These are phyloP conservation scores for Exophiala bonariae DNA, from an alignment of 2,329 filamentous ascomycete species.

Conservation along the genomic window DNA sequence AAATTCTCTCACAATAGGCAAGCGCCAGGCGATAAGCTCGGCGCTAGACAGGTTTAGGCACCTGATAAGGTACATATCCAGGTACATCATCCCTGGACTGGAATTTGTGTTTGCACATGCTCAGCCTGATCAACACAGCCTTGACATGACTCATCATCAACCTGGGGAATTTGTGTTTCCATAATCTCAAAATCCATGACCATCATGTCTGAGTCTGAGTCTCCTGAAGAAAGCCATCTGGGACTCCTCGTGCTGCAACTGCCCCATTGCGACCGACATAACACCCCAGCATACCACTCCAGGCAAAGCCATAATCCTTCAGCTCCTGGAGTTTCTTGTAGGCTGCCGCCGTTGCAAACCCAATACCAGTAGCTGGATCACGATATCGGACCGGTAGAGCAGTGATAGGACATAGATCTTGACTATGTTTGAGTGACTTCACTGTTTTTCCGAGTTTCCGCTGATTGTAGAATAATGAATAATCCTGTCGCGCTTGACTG, in stretches of 20 bases:
- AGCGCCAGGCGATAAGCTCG: too few species aligned
- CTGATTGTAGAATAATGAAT: conserved; percentile 57
- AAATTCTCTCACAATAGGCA: too few species aligned
- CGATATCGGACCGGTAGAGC: conserved; percentile 77
- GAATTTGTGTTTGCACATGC: too few species aligned
- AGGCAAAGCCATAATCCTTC: conserved; percentile 76
- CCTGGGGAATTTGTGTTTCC: too few species aligned
- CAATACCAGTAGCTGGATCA: conserved; percentile 80
- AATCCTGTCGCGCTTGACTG: conserved; percentile 52
- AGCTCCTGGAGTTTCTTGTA: conserved; percentile 68
- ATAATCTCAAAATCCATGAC: too few species aligned
- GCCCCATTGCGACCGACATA: conserved; percentile 69
- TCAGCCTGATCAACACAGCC: too few species aligned
- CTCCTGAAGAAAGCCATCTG: conserved; percentile 64
- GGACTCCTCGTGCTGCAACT: conserved; percentile 68
- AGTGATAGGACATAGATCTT: conserved; percentile 75
- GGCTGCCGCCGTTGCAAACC: conserved; percentile 75
- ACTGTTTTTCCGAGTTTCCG: conserved; percentile 41
- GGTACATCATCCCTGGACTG: too few species aligned
- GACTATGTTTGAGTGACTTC: conserved; percentile 49
- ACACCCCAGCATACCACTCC: conserved; percentile 77
- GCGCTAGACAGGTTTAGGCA: too few species aligned
- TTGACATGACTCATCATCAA: too few species aligned
- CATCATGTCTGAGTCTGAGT: too few species aligned
- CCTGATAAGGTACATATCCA: too few species aligned